Evolutionary conservation across 2,329 filamentous ascomycete species (phyloP), one percentile per base, ranked within the genome.

Genomic region (Trichophyton mentagrophytes): DNA sequence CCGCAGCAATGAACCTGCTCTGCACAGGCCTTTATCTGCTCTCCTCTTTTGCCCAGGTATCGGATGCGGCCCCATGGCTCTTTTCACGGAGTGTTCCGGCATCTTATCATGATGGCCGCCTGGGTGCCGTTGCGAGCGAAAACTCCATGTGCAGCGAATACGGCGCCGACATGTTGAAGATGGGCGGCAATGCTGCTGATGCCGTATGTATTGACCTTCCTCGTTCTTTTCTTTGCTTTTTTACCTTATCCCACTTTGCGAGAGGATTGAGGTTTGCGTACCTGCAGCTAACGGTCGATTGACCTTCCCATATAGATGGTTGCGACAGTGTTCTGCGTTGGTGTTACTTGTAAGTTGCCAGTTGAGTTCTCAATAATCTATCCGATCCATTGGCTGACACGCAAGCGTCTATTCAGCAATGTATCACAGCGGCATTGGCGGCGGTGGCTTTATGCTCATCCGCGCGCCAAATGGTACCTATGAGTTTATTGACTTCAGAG

Each of bases 361-460:
- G 17, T 3, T 40, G 44, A 9, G 25, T 42, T 36, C 7, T 25
- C 22, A 42, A n/a, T 55, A 36, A 33, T 30, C 13, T 3, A n/a
- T 27, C 17, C 27, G 20, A 47, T 30, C 20, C 22, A 36, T 27
- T 58, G 55, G 61, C 58, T 61, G 30, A 61, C 30, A 60, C 22
- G 15, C 61, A 20, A 38, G 9, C 36, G 22, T 58, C 27, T 59
- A 36, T 47, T 25, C 44, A 79, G 78, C 81, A 61, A 88, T 88
- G 84, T 88, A 89, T 66, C 88, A 91, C 71, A 79, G 75, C 46
- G 91, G 92, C 15, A 87, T 96, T 62, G 91, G 89, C 20, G 92
- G 92, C 5, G 92, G 92, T 46, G 92, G 92, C 1, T 97, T 97
- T 74, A 88, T 90, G 80, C 79, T 96, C 3, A 82, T 96, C 3